phyloP scores from a whole-genome alignment of 1,139 yeast species.

The Arxiozyma heterogenica region DNA sequence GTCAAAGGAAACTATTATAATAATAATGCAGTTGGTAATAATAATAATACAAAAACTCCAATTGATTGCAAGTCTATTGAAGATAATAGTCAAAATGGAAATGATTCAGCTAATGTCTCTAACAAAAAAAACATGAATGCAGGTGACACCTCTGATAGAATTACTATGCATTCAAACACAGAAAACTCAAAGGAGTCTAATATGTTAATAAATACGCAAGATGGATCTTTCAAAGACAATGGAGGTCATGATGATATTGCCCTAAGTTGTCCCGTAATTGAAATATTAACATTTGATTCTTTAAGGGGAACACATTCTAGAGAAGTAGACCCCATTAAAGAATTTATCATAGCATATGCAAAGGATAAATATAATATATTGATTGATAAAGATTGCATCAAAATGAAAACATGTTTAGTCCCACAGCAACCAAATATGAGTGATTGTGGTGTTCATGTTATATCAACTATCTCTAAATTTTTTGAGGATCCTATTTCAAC shows the following conservation, averaged over 20 bases:
- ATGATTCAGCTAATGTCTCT: neutral
- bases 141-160: neutral
- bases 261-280: constrained; percentile 33
- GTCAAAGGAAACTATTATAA: neutral
- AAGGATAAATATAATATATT: constrained; percentile 48
- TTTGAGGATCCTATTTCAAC: constrained; percentile 44
- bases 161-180: neutral
- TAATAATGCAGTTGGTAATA: neutral
- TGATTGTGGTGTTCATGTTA: constrained; percentile 92
- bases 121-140: neutral
- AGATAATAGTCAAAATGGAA: neutral
- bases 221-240: neutral
- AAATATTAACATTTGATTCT: constrained; percentile 72
- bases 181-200: neutral
- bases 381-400: constrained; percentile 38
- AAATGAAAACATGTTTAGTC: constrained; percentile 45
- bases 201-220: neutral
- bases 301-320: constrained; percentile 49
- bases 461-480: constrained; percentile 66
- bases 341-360: constrained; percentile 63
- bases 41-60: neutral
- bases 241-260: constrained; percentile 5
- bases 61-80: too few species aligned
- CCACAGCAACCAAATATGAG: constrained; percentile 84
- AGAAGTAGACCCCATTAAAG: constrained; percentile 47